Conservation (phyloP, 2,329 filamentous ascomycete genomes). For the Escovopsis sp. region DNA sequence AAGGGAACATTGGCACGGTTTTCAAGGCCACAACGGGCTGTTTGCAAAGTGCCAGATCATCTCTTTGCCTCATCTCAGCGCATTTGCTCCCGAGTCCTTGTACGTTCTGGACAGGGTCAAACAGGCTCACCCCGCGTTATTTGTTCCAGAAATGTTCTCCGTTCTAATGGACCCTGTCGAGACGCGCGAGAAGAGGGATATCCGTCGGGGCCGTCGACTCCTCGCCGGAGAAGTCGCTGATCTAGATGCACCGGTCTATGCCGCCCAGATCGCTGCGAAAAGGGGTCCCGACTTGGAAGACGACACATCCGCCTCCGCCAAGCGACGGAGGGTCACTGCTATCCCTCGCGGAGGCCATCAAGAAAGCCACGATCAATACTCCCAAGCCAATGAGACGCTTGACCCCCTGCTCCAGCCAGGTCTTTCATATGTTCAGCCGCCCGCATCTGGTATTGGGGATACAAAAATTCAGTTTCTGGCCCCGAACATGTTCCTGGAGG, state of each 20-base stretch:
- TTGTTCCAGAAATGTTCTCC: conserved; percentile 14
- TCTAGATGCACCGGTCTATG: conserved; percentile 37
- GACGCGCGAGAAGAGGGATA: conserved; percentile 7
- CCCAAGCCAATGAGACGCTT: neutral
- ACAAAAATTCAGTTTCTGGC: conserved; percentile 22
- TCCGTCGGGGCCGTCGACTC: conserved; percentile 19
- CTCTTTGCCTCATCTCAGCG: conserved; percentile 26
- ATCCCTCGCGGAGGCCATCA: neutral
- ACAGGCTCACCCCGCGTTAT: conserved; percentile 25
- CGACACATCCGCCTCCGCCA: conserved; percentile 8
- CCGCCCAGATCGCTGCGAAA: conserved; percentile 22
- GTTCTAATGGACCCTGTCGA: neutral
- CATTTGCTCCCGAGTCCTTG: conserved; percentile 26
- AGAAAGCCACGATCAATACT: neutral
- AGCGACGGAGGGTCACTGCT: conserved; percentile 4
- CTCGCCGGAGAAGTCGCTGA: conserved; percentile 30
- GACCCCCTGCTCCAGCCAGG: neutral
- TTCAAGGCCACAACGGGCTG: conserved; percentile 25
- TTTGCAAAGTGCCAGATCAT: conserved; percentile 31
- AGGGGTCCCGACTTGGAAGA: conserved; percentile 12
- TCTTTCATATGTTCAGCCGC: neutral
- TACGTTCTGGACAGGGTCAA: conserved; percentile 32
- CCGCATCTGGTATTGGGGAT: neutral
- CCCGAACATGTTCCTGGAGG: conserved; percentile 26
- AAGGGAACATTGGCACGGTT: conserved; percentile 29